Percentiles rank a stretch among this genome's conserved stretches.
phyloP scores from a whole-genome alignment of 2,329 filamentous ascomycete species.

The Dothideomycetes sp. region DNA sequence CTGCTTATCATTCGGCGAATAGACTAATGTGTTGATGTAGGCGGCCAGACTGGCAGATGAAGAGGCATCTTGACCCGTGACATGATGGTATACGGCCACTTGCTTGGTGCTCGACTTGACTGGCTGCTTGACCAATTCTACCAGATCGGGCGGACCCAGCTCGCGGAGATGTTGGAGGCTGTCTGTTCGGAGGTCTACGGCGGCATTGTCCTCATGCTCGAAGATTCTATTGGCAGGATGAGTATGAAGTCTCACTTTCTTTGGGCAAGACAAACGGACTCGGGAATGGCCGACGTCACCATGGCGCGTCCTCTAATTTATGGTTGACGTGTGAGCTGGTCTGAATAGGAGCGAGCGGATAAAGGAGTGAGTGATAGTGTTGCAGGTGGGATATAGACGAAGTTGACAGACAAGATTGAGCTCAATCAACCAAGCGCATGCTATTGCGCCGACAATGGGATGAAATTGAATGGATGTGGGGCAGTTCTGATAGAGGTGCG shows the following conservation, averaged over 20 bases:
- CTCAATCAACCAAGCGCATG: too few species aligned
- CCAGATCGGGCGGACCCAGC: slow-evolving; percentile 88
- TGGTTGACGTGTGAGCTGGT: too few species aligned
- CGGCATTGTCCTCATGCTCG: slow-evolving; percentile 84
- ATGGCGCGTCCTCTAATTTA: slow-evolving; percentile 17
- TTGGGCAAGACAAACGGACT: slow-evolving; percentile 22
- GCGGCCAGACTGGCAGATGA: slow-evolving; percentile 93
- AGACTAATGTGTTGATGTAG: slow-evolving; percentile 96
- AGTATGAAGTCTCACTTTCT: background rate
- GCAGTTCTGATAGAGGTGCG: too few species aligned
- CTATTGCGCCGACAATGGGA: too few species aligned
- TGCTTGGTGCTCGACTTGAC: slow-evolving; percentile 47
- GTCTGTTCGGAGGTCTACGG: slow-evolving; percentile 86
- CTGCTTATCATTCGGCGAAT: slow-evolving; percentile 71
- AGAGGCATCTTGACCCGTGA: slow-evolving; percentile 91
- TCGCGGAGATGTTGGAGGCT: slow-evolving; percentile 76
- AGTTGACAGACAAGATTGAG: too few species aligned
- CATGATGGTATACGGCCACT: slow-evolving; percentile 92
- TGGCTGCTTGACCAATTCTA: slow-evolving; percentile 78
- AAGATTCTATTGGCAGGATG: slow-evolving; percentile 55
- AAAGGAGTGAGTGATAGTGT: too few species aligned
- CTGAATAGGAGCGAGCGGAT: too few species aligned
- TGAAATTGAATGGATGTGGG: too few species aligned
- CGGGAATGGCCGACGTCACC: slow-evolving; percentile 32
- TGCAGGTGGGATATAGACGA: too few species aligned